Conservation (phyloP, 805 yeast species). For the Yarrowia sp. region DNA sequence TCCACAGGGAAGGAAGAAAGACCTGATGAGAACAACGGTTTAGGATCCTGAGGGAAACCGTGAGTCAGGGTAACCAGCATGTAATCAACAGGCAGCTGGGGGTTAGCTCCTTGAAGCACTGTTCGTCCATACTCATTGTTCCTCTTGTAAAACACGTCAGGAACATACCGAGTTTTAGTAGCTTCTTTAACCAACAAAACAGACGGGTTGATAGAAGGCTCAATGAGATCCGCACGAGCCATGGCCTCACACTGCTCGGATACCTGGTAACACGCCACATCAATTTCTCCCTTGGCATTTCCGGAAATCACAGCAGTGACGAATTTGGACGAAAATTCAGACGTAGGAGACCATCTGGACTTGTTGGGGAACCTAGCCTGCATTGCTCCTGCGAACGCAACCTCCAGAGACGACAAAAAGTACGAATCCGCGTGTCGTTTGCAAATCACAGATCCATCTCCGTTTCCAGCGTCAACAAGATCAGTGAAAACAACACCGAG, state of each 20-base stretch:
- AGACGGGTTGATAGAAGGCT: constrained; percentile 88
- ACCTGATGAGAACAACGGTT: constrained; percentile 49
- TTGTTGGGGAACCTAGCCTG: constrained; percentile 65
- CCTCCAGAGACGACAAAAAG: constrained; percentile 85
- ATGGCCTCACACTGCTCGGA: constrained; percentile 84
- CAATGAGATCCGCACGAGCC: constrained; percentile 78
- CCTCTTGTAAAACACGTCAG: constrained; percentile 84
- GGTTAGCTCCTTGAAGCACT: constrained; percentile 85
- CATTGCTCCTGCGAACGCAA: constrained; percentile 74
- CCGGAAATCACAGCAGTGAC: constrained; percentile 93
- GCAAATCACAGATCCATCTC: constrained; percentile 86
- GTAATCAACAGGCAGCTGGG: constrained; percentile 91
- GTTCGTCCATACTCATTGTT: constrained; percentile 84
- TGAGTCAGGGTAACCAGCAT: constrained; percentile 83
- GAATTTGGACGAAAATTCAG: constrained; percentile 78
- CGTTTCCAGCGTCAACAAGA: constrained; percentile 78
- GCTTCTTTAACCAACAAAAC: constrained; percentile 77
- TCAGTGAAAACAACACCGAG: constrained; percentile 91
- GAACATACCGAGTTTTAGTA: constrained; percentile 77
- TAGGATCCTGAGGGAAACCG: constrained; percentile 74
- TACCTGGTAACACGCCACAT: constrained; percentile 86
- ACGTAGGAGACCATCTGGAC: constrained; percentile 61
- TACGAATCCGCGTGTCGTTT: constrained; percentile 91
- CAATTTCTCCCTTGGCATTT: constrained; percentile 84
- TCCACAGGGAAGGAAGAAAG: constrained; percentile 62